Base-by-base conservation (phyloP, 192 early-diverging fungal species). In the Lobosporangium transversale region DNA sequence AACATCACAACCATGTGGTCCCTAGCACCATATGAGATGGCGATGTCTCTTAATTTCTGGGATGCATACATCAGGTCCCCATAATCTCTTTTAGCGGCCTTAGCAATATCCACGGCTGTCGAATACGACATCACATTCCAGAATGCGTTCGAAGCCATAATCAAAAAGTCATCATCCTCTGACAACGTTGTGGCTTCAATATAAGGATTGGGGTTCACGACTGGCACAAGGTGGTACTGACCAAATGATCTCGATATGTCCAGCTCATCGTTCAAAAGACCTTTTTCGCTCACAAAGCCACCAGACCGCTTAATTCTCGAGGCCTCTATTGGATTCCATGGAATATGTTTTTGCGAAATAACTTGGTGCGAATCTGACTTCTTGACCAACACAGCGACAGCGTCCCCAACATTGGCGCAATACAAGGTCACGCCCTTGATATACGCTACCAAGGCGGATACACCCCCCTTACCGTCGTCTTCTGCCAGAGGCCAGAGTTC, bases 1-100 rank as follows among this genome's bases (percentile, higher is more conserved):
- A 95, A 84, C 94, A 97, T 95, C 18, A 97, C 94, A 84, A 94
- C 90, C 24, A 94, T 83, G 51, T 87, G 90, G 33, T 90, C 87
- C 44, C 85, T 87, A 1, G 90, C 92, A 15, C 91, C 89, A 54
- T 94, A 92, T 2, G 92, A 87, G 24, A 95, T 90, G 6, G 94
- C 95, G 42, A 93, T 92, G 66, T 97, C 95, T 35, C 95, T 84
- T 47, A 97, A 81, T 36, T 92, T 93, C 53, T 93, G 87, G 17
- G 91, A 89, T 3, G 91, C 92, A 35, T 89, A 83, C 79, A 92
- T 89, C 31, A 91, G 80, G 58, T 92, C 90, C 0, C 86, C 87
- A 30, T 58, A 66, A 11, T 58, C 63, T 31, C 71, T 24, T n/a
- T 88, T 86, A 43, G 90, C 90, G 24, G 90, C 91, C 42, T 91